Evolutionary conservation across 495 filamentous ascomycete species (phyloP), one percentile per base, ranked within the genome.

Genomic region (Bacidia gigantensis): DNA sequence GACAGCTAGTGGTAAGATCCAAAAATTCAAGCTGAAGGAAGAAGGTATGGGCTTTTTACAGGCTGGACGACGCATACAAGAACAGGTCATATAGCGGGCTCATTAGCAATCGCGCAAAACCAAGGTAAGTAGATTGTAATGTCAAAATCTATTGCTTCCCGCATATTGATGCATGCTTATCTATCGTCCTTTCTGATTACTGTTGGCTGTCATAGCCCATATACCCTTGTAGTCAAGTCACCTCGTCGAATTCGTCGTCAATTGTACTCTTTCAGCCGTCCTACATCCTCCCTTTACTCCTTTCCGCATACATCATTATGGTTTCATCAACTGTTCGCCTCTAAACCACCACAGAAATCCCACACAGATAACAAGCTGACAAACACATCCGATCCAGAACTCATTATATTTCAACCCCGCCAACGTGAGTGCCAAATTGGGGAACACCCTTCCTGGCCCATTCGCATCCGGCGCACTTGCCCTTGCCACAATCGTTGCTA

Each of bases 1-100:
- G 73, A 98, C 92, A 20, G 85, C 87, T 18, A 95, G 87, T 63
- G 92, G 92, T 26, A 98, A 98, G 74, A 92, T 98, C 40, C 87
- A 95, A 70, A 96, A 95, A 66, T 96, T 85, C 67, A 93, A 86
- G 65, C 67, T 98, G 59, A 77, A 75, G 64, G 82, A 88, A 35
- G 64, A 64, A 70, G 35, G 64, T 1, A 2, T 50, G 47, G 41
- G 9, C 20, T 18, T n/a, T 9, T 17, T 44, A 26, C 5, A 35
- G 29, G 29, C 5, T 5, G 29, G 29, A 35, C 5, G 14, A 14
- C 7, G 29, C 29, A 7, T 35, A 14, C 7, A 35, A 7, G 5
- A 35, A n/a, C n/a, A n/a, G n/a, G n/a, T n/a, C n/a, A n/a, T n/a
- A n/a, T n/a, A n/a, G n/a, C n/a, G n/a, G n/a, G n/a, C n/a, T n/a